Base-by-base conservation (phyloP, 2,329 filamentous ascomycete species). In the Leptographium wingfieldii region DNA sequence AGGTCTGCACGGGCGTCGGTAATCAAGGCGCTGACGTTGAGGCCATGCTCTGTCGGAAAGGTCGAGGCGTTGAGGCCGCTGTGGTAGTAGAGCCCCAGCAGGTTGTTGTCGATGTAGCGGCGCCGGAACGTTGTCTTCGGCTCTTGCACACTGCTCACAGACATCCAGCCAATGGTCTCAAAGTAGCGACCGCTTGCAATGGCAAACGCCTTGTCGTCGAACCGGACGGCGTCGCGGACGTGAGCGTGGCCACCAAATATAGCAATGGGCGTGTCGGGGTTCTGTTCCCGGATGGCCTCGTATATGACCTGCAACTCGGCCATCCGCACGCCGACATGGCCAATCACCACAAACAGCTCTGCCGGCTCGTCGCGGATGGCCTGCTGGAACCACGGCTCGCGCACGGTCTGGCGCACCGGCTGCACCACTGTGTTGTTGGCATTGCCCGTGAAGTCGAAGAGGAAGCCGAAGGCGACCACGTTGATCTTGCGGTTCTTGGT, bases 131-230 rank as follows among this genome's bases (percentile, higher is more conserved):
- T 79, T 59, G 40, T 12, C 43, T 46, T 19, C 43, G 22, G 22
- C 22, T 22, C 22, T 22, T 46, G 5, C 11, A 29, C 27, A 29
- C 49, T 49, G n/a, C 29, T 40, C 19, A 96, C 84, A 0, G 91
- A 95, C 81, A 94, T 84, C 80, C 94, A 97, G 2, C 92, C 92
- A 56, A 97, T 86, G 0, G 92, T 96, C 75, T 97, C 92, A 77
- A 96, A 87, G 71, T 96, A 97, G 0, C 92, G 82, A 4, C 92
- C 92, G 66, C 89, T 94, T 49, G 91, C 91, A 5, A 97, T 76
- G 1, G 86, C 92, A 63, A 88, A 85, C 0, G 92, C 84, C 59
- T 84, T 85, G 48, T 81, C 80, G 71, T 96, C 92, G 67, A 90
- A 96, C 62, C 80, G 83, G 49, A 82, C 82, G 66, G 90, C 89